Percentiles rank a stretch among this genome's conserved stretches.
Evolutionary conservation across 345 rosid genomes (phyloP).

Genomic region (Physaria fendleri): DNA sequence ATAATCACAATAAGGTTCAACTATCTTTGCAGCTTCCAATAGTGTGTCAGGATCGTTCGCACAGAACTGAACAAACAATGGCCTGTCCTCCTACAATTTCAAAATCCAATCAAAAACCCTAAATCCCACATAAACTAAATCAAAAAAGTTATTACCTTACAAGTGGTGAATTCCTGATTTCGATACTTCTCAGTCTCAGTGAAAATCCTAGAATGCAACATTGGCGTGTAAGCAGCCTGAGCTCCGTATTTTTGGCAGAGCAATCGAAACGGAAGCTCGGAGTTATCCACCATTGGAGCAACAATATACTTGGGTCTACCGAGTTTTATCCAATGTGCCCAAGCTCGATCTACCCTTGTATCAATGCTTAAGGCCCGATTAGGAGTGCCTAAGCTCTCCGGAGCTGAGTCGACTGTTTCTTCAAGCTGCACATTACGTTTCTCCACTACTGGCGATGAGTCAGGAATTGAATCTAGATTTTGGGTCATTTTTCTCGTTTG

Average conservation of each 20-base stretch:
- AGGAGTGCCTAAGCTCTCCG: constrained; percentile 25
- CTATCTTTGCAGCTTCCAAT: constrained; percentile 75
- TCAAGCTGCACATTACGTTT: constrained; percentile 5
- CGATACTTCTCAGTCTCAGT: constrained; percentile 76
- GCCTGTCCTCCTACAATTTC: constrained; percentile 82
- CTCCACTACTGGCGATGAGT: constrained; percentile 13
- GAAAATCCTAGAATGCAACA: constrained; percentile 89
- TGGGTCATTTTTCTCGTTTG: constrained; percentile 30
- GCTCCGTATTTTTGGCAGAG: constrained; percentile 93
- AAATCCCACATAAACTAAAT: neutral
- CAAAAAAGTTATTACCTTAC: constrained; percentile 44
- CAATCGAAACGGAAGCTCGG: constrained; percentile 93
- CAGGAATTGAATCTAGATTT: constrained; percentile 14
- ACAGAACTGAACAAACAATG: constrained; percentile 91
- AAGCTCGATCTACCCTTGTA: constrained; percentile 53
- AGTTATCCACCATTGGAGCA: constrained; percentile 99
- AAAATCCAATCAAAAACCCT: neutral
- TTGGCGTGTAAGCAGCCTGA: constrained; percentile 85
- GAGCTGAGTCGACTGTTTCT: constrained; percentile 14
- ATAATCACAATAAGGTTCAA: constrained; percentile 77
- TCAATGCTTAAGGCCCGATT: constrained; percentile 32
- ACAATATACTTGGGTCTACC: constrained; percentile 76
- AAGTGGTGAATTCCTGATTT: constrained; percentile 73
- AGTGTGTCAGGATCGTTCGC: constrained; percentile 81
- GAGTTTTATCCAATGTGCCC: constrained; percentile 78